These are phyloP conservation scores for Sonneratia alba DNA, from an alignment of 345 rosid species.

Conservation along the genomic window DNA sequence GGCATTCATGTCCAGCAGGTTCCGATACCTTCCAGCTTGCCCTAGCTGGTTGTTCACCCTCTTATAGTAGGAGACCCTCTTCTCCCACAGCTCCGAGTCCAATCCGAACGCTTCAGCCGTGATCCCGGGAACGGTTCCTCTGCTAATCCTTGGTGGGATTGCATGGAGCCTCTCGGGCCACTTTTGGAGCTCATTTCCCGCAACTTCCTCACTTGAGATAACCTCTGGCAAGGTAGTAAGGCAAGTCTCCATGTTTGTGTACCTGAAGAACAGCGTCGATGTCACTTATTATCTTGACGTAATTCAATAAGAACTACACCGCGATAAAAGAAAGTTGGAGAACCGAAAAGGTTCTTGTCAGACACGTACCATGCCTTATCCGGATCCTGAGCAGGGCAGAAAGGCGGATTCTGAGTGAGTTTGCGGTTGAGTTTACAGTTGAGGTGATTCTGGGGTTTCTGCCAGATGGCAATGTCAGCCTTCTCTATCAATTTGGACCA, in stretches of 20 bases:
- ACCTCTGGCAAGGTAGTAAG: conserved; percentile 46
- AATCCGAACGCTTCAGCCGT: conserved; percentile 25
- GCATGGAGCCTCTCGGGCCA: conserved; percentile 51
- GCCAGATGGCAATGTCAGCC: conserved; percentile 58
- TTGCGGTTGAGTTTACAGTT: conserved; percentile 29
- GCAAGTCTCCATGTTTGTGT: conserved; percentile 48
- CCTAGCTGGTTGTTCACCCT: conserved; percentile 40
- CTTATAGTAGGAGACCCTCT: conserved; percentile 41
- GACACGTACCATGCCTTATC: conserved; percentile 13
- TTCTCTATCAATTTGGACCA: conserved; percentile 49
- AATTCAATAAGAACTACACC: not conserved
- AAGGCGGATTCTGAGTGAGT: conserved; percentile 21
- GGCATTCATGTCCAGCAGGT: conserved; percentile 61
- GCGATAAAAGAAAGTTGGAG: not conserved
- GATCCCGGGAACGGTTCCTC: conserved; percentile 34
- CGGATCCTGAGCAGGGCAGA: conserved; percentile 29
- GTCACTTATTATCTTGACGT: not conserved
- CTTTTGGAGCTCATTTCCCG: conserved; percentile 40
- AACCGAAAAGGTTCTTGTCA: not conserved
- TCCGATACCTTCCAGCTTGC: conserved; percentile 39
- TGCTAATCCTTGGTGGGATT: conserved; percentile 50
- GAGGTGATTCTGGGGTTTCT: conserved; percentile 49
- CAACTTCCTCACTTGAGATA: conserved; percentile 19
- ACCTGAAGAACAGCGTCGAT: conserved; percentile 23
- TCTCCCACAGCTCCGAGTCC: conserved; percentile 36